phyloP scores from a whole-genome alignment of 257 asterid genomes.

The Salvia splendens region DNA sequence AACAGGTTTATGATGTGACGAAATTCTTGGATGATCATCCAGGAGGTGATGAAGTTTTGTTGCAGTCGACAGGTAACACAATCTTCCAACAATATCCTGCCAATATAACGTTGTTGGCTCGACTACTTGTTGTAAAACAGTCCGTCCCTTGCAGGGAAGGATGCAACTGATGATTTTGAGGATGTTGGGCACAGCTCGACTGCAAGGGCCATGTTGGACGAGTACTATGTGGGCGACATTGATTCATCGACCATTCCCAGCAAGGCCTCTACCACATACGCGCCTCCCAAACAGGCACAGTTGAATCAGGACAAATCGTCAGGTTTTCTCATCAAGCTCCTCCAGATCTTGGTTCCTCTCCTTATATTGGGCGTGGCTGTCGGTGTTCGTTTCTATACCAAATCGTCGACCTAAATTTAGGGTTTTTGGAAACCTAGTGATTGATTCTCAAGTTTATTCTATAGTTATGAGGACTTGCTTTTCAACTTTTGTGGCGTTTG shows the following conservation, averaged over 20 bases:
- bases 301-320: slow-evolving; percentile 62
- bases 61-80: slow-evolving; percentile 69
- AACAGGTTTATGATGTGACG: slow-evolving; percentile 83
- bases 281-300: slow-evolving; percentile 56
- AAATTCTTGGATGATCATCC: slow-evolving; percentile 93
- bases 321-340: slow-evolving; percentile 69
- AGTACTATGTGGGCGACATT: slow-evolving; percentile 63
- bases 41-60: slow-evolving; percentile 88
- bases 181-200: slow-evolving; percentile 88
- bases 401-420: slow-evolving; percentile 54
- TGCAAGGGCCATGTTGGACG: slow-evolving; percentile 70
- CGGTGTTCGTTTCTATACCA: slow-evolving; percentile 74
- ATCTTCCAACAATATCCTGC: slow-evolving; percentile 1
- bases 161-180: slow-evolving; percentile 85
- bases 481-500: slow-evolving; percentile 28
- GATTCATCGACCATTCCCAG: slow-evolving; percentile 53
- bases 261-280: slow-evolving; percentile 41
- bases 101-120: too few relatives aligned
- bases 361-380: slow-evolving; percentile 68
- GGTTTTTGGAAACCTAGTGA: neutral
- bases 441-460: slow-evolving; percentile 1
- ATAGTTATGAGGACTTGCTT: slow-evolving; percentile 1
- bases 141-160: slow-evolving; percentile 57
- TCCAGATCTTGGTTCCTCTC: slow-evolving; percentile 80
- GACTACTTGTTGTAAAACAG: too few relatives aligned